These are phyloP conservation scores for Penicillium sp. DNA, from an alignment of 2,329 filamentous ascomycete genomes.

Conservation along the genomic window DNA sequence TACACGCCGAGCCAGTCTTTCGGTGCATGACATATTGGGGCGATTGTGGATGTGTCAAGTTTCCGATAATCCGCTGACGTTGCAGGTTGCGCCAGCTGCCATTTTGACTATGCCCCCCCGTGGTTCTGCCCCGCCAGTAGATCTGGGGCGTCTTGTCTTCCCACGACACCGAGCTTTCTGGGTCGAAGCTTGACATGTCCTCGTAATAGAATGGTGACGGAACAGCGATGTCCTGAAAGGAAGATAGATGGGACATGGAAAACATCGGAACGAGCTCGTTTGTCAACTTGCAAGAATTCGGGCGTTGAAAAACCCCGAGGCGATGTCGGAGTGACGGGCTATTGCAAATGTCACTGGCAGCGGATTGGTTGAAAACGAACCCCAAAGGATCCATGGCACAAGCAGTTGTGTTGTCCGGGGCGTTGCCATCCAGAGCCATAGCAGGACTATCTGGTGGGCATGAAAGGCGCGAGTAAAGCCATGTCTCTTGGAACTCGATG, in stretches of 20 bases:
- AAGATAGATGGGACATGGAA: constrained; percentile 9
- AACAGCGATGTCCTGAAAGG: constrained; percentile 18
- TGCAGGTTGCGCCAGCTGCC: background rate
- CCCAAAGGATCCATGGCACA: background rate
- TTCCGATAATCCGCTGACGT: background rate
- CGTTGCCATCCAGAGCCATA: constrained; percentile 2
- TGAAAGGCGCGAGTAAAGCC: constrained; percentile 14
- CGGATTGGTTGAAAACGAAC: background rate
- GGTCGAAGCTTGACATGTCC: constrained; percentile 2
- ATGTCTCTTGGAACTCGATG: constrained; percentile 17
- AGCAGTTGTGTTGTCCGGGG: background rate
- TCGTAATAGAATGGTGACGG: constrained; percentile 19
- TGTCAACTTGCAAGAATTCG: constrained; percentile 14
- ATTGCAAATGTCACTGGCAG: background rate
- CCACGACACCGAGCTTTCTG: constrained; percentile 7
- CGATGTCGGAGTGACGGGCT: background rate
- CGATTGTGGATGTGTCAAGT: background rate
- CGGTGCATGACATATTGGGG: background rate
- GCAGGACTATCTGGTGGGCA: constrained; percentile 19
- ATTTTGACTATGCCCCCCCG: background rate
- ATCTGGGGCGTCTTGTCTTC: constrained; percentile 51
- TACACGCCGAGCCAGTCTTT: background rate
- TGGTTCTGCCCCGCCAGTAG: background rate
- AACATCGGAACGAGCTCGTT: constrained; percentile 16
- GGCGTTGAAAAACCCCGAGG: constrained; percentile 2